These are phyloP conservation scores for Plasmodium reichenowi DNA, from an alignment of 169 alveolate genomes.

Conservation along the genomic window DNA sequence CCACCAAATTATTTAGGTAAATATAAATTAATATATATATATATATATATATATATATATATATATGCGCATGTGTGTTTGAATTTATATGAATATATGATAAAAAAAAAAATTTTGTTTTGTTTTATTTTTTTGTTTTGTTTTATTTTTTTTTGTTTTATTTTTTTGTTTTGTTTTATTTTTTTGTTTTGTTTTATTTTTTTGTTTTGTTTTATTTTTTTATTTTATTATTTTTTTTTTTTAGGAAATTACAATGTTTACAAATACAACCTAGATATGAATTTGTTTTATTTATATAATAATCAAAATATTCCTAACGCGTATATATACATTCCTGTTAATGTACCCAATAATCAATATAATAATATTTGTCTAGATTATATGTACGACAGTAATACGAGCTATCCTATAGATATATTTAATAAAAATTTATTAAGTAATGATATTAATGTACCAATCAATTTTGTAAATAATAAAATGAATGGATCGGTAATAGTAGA, in stretches of 20 bases:
- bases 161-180: too few relatives aligned
- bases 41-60: not conserved
- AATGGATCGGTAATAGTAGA: conserved; percentile 20
- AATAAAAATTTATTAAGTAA: conserved; percentile 6
- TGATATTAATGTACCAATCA: conserved; percentile 38
- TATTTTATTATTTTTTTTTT: not conserved
- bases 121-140: too few relatives aligned
- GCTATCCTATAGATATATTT: conserved; percentile 24
- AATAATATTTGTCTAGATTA: conserved; percentile 36
- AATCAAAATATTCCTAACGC: conserved; percentile 28
- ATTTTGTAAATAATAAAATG: conserved; percentile 12
- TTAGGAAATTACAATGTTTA: conserved; percentile 51
- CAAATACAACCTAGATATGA: conserved; percentile 60
- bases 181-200: too few relatives aligned
- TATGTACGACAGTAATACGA: conserved; percentile 44
- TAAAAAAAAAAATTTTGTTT: not conserved
- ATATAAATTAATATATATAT: not conserved
- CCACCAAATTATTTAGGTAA: conserved; percentile 32
- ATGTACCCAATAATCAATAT: conserved; percentile 20
- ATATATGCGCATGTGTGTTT: conserved; percentile 5
- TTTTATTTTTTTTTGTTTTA: too few relatives aligned
- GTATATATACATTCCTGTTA: conserved; percentile 36
- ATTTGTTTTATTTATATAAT: conserved; percentile 45
- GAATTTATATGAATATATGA: not conserved
- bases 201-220: too few relatives aligned